Evolutionary conservation across 306 rosid species (phyloP).

Genomic region (Malus domestica): ASM211411v1 NC_041799.1:16358001-16358500

Average conservation of each 20-base stretch:
- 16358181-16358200: conserved; percentile 69
- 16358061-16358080: conserved; percentile 50
- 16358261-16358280: conserved; percentile 72
- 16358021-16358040: conserved; percentile 61
- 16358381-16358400: neutral
- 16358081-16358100: neutral
- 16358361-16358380: neutral
- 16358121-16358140: neutral
- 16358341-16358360: neutral
- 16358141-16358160: conserved; percentile 1
- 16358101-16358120: neutral
- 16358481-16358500: neutral
- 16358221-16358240: conserved; percentile 65
- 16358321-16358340: conserved; percentile 64
- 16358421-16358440: neutral
- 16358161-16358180: conserved; percentile 69
- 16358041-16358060: conserved; percentile 77
- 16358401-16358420: too few relatives aligned
- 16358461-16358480: too few relatives aligned
- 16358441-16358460: too few relatives aligned
- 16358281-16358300: conserved; percentile 65
- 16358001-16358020: conserved; percentile 64
- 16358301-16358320: conserved; percentile 69
- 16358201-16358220: conserved; percentile 77
- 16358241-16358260: conserved; percentile 67